These are phyloP conservation scores for Dacryopinax spathularia DNA, from an alignment of 768 basidiomycete species.

Conservation along the genomic window DNA sequence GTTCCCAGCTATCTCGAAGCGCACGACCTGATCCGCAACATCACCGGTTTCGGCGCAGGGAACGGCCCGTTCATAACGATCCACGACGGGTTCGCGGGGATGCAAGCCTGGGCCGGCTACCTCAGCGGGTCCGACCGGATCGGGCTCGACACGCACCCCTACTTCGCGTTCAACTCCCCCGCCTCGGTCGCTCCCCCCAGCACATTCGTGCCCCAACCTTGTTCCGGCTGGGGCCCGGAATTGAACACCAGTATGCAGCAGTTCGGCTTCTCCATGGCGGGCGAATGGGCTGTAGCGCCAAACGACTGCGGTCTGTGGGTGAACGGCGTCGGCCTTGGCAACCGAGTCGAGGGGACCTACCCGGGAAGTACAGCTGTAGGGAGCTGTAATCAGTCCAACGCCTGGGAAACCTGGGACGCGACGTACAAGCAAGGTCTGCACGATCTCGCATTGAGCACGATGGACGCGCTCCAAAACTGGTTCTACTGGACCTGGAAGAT, in stretches of 20 bases:
- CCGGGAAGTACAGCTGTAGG: conserved; percentile 18
- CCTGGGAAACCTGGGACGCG: conserved; percentile 40
- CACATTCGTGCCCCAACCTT: conserved; percentile 13
- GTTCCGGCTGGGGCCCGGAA: conserved; percentile 25
- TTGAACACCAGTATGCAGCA: conserved; percentile 23
- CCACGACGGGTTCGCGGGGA: conserved; percentile 50
- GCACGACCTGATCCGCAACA: conserved; percentile 45
- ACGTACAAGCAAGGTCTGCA: conserved; percentile 39
- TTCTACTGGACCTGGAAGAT: conserved; percentile 80
- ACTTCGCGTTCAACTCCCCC: conserved; percentile 19
- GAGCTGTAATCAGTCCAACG: conserved; percentile 31
- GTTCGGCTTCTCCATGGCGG: conserved; percentile 26
- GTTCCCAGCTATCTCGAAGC: conserved; percentile 25
- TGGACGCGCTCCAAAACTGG: conserved; percentile 55
- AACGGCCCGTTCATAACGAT: conserved; percentile 41
- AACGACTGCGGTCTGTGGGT: conserved; percentile 26
- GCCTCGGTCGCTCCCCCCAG: neutral
- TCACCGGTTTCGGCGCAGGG: conserved; percentile 63
- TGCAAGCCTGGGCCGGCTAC: conserved; percentile 35
- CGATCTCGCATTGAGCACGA: conserved; percentile 39
- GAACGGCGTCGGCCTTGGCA: conserved; percentile 29
- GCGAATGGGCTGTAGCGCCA: conserved; percentile 27
- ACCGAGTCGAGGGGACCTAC: conserved; percentile 28
- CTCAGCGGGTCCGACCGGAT: conserved; percentile 19
- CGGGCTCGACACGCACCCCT: conserved; percentile 9